Conservation (phyloP, 225 moss, liverwort and hornwort species). For the Pseudoscleropodium purum region DNA sequence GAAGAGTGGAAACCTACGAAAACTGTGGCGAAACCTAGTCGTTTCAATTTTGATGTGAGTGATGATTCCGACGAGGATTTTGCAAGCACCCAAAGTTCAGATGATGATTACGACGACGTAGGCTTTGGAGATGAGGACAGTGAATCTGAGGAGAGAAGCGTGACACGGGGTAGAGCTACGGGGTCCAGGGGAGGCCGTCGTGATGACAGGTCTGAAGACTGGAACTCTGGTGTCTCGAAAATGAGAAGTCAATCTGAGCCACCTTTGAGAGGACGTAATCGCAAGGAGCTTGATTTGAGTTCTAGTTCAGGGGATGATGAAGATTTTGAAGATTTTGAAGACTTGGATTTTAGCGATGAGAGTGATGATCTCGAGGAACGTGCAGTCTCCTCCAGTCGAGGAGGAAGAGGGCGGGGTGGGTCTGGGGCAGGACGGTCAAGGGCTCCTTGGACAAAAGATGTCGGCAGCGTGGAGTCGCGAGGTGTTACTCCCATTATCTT, state of each 20-base stretch:
- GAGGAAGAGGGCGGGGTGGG: conserved; percentile 26
- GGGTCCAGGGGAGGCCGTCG: not conserved
- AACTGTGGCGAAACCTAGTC: conserved; percentile 6
- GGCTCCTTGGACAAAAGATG: conserved; percentile 27
- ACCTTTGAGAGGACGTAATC: conserved; percentile 8
- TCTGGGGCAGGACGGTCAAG: conserved; percentile 24
- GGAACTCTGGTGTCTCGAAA: conserved; percentile 10
- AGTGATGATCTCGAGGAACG: conserved; percentile 15
- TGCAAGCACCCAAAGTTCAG: conserved; percentile 15
- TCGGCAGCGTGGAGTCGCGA: conserved; percentile 21
- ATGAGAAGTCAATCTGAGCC: conserved; percentile 30
- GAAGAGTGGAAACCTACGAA: conserved; percentile 57
- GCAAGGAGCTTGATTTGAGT: conserved; percentile 14
- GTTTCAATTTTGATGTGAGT: conserved; percentile 40
- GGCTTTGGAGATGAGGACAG: conserved; percentile 25
- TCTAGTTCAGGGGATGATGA: conserved; percentile 30
- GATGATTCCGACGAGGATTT: conserved; percentile 39
- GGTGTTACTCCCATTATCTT: not conserved
- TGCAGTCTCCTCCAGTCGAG: conserved; percentile 21
- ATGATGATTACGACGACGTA: conserved; percentile 17
- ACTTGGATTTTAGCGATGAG: conserved; percentile 14
- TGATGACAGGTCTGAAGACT: not conserved
- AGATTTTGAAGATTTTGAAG: conserved; percentile 19
- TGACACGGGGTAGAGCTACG: conserved; percentile 7
- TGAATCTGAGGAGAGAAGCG: conserved; percentile 14